Percentiles rank a stretch among this genome's conserved stretches.
Evolutionary conservation across 192 early-diverging fungal species (phyloP).

Genomic region (Rhizophagus sp.): DNA sequence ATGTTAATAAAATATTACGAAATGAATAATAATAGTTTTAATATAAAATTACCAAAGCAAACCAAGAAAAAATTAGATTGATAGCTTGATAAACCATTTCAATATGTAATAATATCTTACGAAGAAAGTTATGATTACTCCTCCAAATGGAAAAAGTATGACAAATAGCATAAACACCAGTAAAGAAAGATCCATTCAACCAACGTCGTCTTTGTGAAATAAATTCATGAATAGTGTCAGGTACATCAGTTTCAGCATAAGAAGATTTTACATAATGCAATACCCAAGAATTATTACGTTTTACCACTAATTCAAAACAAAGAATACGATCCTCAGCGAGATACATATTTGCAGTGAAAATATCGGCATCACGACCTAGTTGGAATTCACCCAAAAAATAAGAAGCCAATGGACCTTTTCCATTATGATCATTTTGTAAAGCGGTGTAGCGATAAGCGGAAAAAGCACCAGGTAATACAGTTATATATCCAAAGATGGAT

Average conservation of each 20-base stretch:
- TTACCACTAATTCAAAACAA: conserved; percentile 83
- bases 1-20: background rate
- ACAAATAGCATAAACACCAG: conserved; percentile 77
- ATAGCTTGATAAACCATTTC: conserved; percentile 84
- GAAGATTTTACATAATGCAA: conserved; percentile 71
- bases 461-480: conserved; percentile 85
- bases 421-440: conserved; percentile 65
- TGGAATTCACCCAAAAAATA: conserved; percentile 75
- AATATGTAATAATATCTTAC: conserved; percentile 72
- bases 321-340: conserved; percentile 84
- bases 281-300: conserved; percentile 63
- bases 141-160: conserved; percentile 78
- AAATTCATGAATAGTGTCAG: conserved; percentile 75
- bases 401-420: conserved; percentile 63
- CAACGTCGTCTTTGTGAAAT: conserved; percentile 95
- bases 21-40: conserved; percentile 34
- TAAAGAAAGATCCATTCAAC: conserved; percentile 94
- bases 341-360: conserved; percentile 81
- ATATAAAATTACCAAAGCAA: conserved; percentile 66
- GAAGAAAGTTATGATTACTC: conserved; percentile 68
- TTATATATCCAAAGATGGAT: conserved; percentile 85
- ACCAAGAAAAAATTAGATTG: conserved; percentile 85
- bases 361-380: conserved; percentile 59
- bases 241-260: conserved; percentile 82
- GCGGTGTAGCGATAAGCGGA: conserved; percentile 81